A percentile compares a stretch with the other conserved stretches of the same genome.
These are phyloP conservation scores for Ogataea chonburiensis DNA, from an alignment of 805 yeast genomes.

Conservation along the genomic window DNA sequence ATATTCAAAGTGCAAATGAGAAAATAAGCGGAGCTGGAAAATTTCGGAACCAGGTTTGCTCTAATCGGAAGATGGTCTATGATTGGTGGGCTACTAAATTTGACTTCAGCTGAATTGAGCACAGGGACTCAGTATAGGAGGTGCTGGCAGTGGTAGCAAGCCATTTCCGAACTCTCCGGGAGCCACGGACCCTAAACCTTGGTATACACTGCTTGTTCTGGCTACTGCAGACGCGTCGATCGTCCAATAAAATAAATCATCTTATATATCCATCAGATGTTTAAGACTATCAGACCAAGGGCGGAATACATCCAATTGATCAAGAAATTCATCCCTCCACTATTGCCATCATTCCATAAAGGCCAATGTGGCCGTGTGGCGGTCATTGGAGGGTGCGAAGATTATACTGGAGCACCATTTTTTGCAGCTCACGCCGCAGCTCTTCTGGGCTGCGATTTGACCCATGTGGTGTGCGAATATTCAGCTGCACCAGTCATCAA, in stretches of 20 bases:
- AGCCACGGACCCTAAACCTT: too few relatives aligned
- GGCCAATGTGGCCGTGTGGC: slow-evolving; percentile 89
- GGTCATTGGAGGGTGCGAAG: slow-evolving; percentile 92
- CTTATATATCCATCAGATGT: too few relatives aligned
- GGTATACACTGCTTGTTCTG: too few relatives aligned
- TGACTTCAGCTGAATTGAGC: too few relatives aligned
- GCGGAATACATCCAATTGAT: slow-evolving; percentile 36
- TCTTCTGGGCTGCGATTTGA: slow-evolving; percentile 80
- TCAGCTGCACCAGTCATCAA: slow-evolving; percentile 80
- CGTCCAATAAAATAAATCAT: slow-evolving; percentile 1
- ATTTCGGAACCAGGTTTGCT: not conserved
- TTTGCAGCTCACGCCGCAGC: slow-evolving; percentile 87
- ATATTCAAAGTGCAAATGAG: slow-evolving; percentile 3
- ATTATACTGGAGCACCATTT: slow-evolving; percentile 96
- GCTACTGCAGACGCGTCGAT: slow-evolving; percentile 13
- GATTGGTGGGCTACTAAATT: slow-evolving; percentile 10
- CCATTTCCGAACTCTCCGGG: too few relatives aligned
- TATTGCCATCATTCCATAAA: slow-evolving; percentile 69
- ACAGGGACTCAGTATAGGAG: too few relatives aligned
- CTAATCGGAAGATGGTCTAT: slow-evolving; percentile 1
- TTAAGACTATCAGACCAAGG: slow-evolving; percentile 11
- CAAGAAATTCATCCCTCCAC: slow-evolving; percentile 68
- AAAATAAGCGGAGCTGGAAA: slow-evolving; percentile 2
- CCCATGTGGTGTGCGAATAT: slow-evolving; percentile 84
- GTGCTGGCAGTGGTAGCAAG: too few relatives aligned